These are phyloP conservation scores for Prinsepia uniflora DNA, from an alignment of 306 rosid genomes.

Conservation along the genomic window DNA sequence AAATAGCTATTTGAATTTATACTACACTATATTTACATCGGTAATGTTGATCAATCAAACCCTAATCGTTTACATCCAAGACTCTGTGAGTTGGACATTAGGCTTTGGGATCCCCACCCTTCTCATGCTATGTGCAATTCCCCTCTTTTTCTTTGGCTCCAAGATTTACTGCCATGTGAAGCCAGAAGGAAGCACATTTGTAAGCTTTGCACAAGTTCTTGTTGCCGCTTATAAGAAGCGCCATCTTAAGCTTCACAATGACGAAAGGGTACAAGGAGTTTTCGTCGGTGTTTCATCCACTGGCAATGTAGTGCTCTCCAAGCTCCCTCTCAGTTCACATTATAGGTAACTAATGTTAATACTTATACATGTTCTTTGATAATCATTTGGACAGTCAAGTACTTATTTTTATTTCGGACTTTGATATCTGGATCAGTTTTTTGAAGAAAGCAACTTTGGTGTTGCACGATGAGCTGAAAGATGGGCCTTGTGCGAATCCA, in stretches of 20 bases:
- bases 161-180: conserved; percentile 40
- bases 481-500: conserved; percentile 39
- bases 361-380: no score
- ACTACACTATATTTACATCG: conserved; percentile 39
- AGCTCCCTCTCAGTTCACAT: conserved; percentile 51
- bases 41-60: conserved; percentile 46
- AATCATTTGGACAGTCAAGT: no score
- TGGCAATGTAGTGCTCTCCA: conserved; percentile 27
- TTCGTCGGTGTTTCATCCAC: conserved; percentile 51
- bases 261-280: not conserved
- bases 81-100: conserved; percentile 66
- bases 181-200: conserved; percentile 60
- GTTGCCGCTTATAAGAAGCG: conserved; percentile 67
- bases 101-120: conserved; percentile 66
- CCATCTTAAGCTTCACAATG: conserved; percentile 33
- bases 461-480: conserved; percentile 45
- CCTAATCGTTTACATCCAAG: conserved; percentile 63
- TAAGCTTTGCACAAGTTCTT: conserved; percentile 45
- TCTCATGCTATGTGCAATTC: conserved; percentile 49
- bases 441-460: conserved; percentile 54
- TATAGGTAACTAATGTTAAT: conserved; percentile 40
- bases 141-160: conserved; percentile 47
- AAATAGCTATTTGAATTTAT: conserved; percentile 71
- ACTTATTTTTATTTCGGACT: not conserved
- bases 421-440: conserved; percentile 18